phyloP scores from a whole-genome alignment of 1,284 basidiomycete genomes.

The Puccinia brachypodii region DNA sequence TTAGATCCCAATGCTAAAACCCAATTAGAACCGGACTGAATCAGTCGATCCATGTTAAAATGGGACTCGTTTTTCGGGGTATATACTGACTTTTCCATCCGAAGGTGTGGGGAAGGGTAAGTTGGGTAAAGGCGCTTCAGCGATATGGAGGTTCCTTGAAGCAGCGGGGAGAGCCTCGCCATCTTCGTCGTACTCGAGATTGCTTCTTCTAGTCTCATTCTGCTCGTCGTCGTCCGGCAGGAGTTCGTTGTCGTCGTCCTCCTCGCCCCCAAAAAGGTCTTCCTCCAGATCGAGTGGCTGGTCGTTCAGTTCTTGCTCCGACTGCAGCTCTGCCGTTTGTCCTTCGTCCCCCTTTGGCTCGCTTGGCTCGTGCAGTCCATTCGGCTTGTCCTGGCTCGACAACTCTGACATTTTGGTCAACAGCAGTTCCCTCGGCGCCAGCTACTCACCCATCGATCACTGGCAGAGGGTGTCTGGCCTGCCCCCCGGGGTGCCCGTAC shows the following conservation, averaged over 20 bases:
- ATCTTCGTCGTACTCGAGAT: conserved; percentile 30
- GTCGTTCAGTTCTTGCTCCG: not conserved
- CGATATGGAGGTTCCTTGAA: not conserved
- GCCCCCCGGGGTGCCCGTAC: not conserved
- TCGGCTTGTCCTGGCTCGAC: not conserved
- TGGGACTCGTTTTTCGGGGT: too few species aligned
- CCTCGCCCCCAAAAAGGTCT: conserved; percentile 35
- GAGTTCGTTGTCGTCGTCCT: conserved; percentile 14
- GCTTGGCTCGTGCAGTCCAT: not conserved
- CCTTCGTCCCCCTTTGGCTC: not conserved
- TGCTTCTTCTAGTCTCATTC: not conserved
- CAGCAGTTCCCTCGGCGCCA: not conserved
- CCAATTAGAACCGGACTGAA: too few species aligned
- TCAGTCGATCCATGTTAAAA: too few species aligned
- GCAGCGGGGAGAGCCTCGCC: not conserved
- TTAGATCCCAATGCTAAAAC: conserved; percentile 43
- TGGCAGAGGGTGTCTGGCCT: too few species aligned
- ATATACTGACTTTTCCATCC: conserved; percentile 31
- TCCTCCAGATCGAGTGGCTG: conserved; percentile 23
- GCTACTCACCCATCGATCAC: not conserved
- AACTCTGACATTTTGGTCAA: not conserved
- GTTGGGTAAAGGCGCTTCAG: conserved; percentile 23
- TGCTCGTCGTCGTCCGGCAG: not conserved
- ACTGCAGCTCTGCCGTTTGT: not conserved
- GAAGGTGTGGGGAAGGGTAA: conserved; percentile 29